These are phyloP conservation scores for Penicillium roqueforti DNA, from an alignment of 495 filamentous ascomycete genomes.

Conservation along the genomic window DNA sequence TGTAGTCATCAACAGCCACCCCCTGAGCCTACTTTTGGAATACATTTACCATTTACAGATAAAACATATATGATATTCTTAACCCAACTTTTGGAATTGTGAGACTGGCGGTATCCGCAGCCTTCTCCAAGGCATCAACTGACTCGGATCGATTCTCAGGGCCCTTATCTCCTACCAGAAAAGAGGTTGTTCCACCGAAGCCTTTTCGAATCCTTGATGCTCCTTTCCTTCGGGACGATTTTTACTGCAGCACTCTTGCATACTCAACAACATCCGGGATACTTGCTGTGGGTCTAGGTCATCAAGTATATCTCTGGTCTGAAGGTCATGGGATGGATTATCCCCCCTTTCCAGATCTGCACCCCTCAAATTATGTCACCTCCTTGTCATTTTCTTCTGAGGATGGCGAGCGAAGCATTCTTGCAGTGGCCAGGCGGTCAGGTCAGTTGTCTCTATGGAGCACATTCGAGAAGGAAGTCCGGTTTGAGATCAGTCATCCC, in stretches of 20 bases:
- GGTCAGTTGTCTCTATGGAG: conserved; percentile 61
- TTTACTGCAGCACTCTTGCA: conserved; percentile 87
- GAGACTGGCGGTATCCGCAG: background rate
- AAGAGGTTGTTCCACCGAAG: conserved; percentile 53
- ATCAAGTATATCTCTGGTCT: conserved; percentile 85
- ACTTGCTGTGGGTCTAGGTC: conserved; percentile 81
- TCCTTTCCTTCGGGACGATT: conserved; percentile 84
- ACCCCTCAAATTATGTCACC: conserved; percentile 60
- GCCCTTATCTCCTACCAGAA: conserved; percentile 13
- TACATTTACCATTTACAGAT: conserved; percentile 4
- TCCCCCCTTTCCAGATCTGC: conserved; percentile 40
- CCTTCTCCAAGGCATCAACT: conserved; percentile 5
- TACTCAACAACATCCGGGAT: conserved; percentile 70
- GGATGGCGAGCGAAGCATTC: conserved; percentile 69
- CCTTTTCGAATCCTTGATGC: conserved; percentile 91
- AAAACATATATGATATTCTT: conserved; percentile 8
- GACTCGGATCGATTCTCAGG: conserved; percentile 20
- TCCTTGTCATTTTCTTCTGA: conserved; percentile 84
- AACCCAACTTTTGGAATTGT: background rate
- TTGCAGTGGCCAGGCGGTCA: conserved; percentile 79
- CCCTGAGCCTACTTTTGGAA: background rate
- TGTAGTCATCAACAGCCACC: background rate
- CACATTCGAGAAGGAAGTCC: conserved; percentile 52
- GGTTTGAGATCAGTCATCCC: conserved; percentile 70
- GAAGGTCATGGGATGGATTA: conserved; percentile 56